These are phyloP conservation scores for Fusarium bactridioides DNA, from an alignment of 2,329 filamentous ascomycete species.

Conservation along the genomic window DNA sequence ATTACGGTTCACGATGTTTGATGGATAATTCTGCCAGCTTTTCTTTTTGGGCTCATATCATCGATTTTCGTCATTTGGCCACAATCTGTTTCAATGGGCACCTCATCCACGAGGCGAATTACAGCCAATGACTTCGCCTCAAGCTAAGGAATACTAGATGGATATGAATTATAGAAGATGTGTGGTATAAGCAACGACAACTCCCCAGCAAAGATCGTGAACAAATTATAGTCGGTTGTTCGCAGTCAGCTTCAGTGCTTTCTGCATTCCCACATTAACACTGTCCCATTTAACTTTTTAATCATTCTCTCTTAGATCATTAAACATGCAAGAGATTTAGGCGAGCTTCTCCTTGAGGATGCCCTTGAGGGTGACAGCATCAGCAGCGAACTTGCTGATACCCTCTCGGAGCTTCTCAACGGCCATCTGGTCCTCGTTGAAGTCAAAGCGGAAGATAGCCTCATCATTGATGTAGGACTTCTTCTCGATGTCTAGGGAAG, in stretches of 20 bases:
- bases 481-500: conserved; percentile 80
- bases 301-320: conserved; percentile 17
- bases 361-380: conserved; percentile 91
- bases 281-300: conserved; percentile 28
- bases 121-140: conserved; percentile 2
- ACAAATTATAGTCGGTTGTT: conserved; percentile 9
- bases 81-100: conserved; percentile 13
- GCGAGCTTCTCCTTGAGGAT: conserved; percentile 88
- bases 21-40: neutral
- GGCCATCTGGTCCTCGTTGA: conserved; percentile 99
- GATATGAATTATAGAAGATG: conserved; percentile 13
- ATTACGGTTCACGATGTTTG: neutral
- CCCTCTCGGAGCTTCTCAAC: conserved; percentile 99
- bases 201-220: conserved; percentile 12
- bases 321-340: conserved; percentile 43
- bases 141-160: neutral
- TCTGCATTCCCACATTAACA: neutral
- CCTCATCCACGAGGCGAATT: neutral
- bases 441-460: conserved; percentile 93
- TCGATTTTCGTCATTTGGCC: conserved; percentile 23
- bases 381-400: conserved; percentile 99
- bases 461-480: conserved; percentile 91
- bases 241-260: conserved; percentile 5
- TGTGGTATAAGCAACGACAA: conserved; percentile 34
- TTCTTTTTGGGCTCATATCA: conserved; percentile 9